A percentile compares a stretch with the other conserved stretches of the same genome.
phyloP scores from a whole-genome alignment of 495 filamentous ascomycete genomes.

The Lophiostoma macrostomum region DNA sequence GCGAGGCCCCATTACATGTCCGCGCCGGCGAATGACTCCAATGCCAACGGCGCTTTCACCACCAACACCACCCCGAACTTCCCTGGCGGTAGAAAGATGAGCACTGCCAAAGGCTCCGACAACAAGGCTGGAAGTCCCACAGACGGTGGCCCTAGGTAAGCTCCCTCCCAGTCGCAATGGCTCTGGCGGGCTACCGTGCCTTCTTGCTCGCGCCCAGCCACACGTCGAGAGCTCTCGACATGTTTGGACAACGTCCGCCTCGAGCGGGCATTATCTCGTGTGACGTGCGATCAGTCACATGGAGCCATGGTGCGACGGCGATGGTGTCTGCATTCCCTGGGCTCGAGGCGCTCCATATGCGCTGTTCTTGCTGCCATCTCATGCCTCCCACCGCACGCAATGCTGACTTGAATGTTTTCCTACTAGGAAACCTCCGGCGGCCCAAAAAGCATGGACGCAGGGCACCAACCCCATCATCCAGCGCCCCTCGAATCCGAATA shows the following conservation, averaged over 20 bases:
- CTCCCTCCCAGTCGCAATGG: neutral
- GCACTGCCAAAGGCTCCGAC: conserved; percentile 50
- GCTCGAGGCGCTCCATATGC: neutral
- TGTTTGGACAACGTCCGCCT: conserved; percentile 16
- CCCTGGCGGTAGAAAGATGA: conserved; percentile 45
- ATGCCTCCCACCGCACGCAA: conserved; percentile 3
- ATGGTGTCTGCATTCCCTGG: neutral
- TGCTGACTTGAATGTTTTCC: conserved; percentile 35
- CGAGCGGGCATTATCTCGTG: conserved; percentile 25
- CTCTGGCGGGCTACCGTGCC: neutral
- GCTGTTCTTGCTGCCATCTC: neutral
- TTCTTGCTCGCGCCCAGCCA: conserved; percentile 13
- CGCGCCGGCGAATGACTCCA: conserved; percentile 50
- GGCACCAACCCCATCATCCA: conserved; percentile 66
- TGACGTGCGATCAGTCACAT: conserved; percentile 34
- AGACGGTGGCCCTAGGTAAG: conserved; percentile 55
- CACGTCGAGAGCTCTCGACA: conserved; percentile 24
- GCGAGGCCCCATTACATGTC: no score
- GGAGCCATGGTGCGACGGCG: conserved; percentile 26
- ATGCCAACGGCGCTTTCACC: conserved; percentile 40
- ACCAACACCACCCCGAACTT: conserved; percentile 39
- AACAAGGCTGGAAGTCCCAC: conserved; percentile 57
- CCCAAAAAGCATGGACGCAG: conserved; percentile 62
- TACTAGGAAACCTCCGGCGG: conserved; percentile 39
- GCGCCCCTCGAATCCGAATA: conserved; percentile 47